phyloP scores from a whole-genome alignment of 1,284 basidiomycete genomes.

The Ceratobasidium sp. region DNA sequence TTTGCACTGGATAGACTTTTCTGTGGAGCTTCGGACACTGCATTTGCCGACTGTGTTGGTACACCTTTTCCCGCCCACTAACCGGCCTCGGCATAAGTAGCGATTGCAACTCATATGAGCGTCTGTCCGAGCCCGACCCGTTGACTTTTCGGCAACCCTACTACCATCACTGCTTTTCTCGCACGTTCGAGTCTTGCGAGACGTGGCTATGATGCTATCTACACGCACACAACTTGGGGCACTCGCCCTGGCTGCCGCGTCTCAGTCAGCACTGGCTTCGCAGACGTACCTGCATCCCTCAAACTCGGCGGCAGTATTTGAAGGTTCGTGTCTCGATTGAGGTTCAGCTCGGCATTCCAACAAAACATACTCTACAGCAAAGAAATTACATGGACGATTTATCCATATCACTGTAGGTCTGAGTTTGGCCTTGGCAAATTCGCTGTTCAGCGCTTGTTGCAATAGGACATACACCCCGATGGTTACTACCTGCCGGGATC shows the following conservation, averaged over 20 bases:
- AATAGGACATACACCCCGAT: slow-evolving; percentile 81
- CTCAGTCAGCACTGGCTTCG: slow-evolving; percentile 35
- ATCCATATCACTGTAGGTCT: slow-evolving; percentile 70
- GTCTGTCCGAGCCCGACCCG: background rate
- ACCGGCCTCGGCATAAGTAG: slow-evolving; percentile 5
- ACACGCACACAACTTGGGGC: slow-evolving; percentile 10
- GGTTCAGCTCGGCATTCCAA: slow-evolving; percentile 15
- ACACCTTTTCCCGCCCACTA: background rate
- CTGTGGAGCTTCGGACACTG: slow-evolving; percentile 9
- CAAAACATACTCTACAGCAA: slow-evolving; percentile 47
- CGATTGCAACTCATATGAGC: slow-evolving; percentile 36
- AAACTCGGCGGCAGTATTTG: background rate
- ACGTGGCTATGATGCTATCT: background rate
- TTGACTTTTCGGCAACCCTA: slow-evolving; percentile 25
- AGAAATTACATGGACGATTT: slow-evolving; percentile 77
- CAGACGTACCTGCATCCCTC: slow-evolving; percentile 29
- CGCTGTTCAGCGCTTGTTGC: slow-evolving; percentile 3
- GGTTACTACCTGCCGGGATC: slow-evolving; percentile 67
- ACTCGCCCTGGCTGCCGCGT: slow-evolving; percentile 9
- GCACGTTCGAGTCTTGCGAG: slow-evolving; percentile 2
- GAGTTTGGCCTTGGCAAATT: slow-evolving; percentile 6
- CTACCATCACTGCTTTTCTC: slow-evolving; percentile 5
- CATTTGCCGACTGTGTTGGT: background rate
- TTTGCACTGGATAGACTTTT: slow-evolving; percentile 2
- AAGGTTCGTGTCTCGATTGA: slow-evolving; percentile 28